These are phyloP conservation scores for Geotrichum ghanense DNA, from an alignment of 805 yeast genomes.

Conservation along the genomic window DNA sequence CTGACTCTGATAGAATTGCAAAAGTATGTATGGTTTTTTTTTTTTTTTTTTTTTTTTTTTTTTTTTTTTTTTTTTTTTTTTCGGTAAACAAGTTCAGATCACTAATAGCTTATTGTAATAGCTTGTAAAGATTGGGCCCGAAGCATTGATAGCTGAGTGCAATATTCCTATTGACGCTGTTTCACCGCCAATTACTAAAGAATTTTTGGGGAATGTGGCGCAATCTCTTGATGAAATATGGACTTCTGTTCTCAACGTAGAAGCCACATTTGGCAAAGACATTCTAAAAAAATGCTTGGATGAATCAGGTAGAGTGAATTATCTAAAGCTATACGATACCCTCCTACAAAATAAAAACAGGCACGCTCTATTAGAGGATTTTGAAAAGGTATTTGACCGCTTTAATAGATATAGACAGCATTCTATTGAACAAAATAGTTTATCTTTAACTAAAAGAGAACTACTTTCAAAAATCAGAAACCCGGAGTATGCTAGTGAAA, in stretches of 20 bases:
- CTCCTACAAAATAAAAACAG: not conserved
- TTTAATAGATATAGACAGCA: not conserved
- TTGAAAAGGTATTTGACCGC: constrained; percentile 45
- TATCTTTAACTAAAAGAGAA: not conserved
- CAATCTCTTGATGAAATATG: not conserved
- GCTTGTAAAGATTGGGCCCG: not conserved
- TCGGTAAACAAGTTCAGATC: too few relatives aligned
- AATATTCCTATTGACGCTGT: not conserved
- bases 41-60: too few relatives aligned
- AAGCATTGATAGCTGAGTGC: not conserved
- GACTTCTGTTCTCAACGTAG: constrained; percentile 1
- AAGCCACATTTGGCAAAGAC: constrained; percentile 2
- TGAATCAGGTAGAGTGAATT: not conserved
- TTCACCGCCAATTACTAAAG: not conserved
- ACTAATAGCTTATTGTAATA: too few relatives aligned
- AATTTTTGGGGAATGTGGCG: not conserved
- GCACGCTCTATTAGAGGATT: constrained; percentile 59
- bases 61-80: too few relatives aligned
- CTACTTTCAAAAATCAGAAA: not conserved
- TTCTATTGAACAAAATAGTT: not conserved
- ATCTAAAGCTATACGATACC: not conserved
- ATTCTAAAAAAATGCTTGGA: not conserved
- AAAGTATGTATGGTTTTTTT: constrained; percentile 3
- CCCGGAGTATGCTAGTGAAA: not conserved
- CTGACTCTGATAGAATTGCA: constrained; percentile 3